Evolutionary conservation across 352 stramenopile genomes (phyloP).

Genomic region (Globisporangium camurandrum): DNA sequence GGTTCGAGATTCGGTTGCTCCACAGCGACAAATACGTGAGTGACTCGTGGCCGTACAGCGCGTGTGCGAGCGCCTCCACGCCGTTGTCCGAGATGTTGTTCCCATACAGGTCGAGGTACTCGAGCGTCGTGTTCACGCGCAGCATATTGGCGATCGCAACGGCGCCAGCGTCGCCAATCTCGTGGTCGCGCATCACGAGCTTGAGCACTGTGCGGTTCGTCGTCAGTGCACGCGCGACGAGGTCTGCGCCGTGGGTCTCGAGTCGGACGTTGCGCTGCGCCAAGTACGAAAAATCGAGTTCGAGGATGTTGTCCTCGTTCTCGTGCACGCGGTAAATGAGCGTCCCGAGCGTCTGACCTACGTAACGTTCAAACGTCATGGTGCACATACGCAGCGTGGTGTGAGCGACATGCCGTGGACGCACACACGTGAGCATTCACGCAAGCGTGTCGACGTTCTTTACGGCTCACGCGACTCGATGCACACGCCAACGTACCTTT

Average conservation of each 20-base stretch:
- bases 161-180: slow-evolving; percentile 54
- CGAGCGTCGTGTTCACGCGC: slow-evolving; percentile 54
- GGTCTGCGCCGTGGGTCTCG: slow-evolving; percentile 35
- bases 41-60: slow-evolving; percentile 66
- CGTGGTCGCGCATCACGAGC: slow-evolving; percentile 61
- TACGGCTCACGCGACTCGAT: too few species aligned
- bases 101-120: slow-evolving; percentile 58
- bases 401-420: too few species aligned
- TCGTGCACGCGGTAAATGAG: slow-evolving; percentile 45
- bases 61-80: slow-evolving; percentile 46
- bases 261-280: slow-evolving; percentile 48
- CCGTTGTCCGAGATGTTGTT: slow-evolving; percentile 66
- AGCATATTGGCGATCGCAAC: slow-evolving; percentile 64
- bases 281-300: slow-evolving; percentile 66
- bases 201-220: slow-evolving; percentile 53
- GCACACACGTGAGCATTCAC: too few species aligned
- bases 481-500: slow-evolving; percentile 11
- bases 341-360: slow-evolving; percentile 44
- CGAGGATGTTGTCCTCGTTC: slow-evolving; percentile 55
- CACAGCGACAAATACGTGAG: slow-evolving; percentile 45
- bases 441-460: too few species aligned
- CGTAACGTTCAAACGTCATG: slow-evolving; percentile 1
- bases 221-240: slow-evolving; percentile 59
- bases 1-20: slow-evolving; percentile 59
- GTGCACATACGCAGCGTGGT: too few species aligned